These are phyloP conservation scores for Colletotrichum neosansevieriae DNA, from an alignment of 2,329 filamentous ascomycete species.

Conservation along the genomic window DNA sequence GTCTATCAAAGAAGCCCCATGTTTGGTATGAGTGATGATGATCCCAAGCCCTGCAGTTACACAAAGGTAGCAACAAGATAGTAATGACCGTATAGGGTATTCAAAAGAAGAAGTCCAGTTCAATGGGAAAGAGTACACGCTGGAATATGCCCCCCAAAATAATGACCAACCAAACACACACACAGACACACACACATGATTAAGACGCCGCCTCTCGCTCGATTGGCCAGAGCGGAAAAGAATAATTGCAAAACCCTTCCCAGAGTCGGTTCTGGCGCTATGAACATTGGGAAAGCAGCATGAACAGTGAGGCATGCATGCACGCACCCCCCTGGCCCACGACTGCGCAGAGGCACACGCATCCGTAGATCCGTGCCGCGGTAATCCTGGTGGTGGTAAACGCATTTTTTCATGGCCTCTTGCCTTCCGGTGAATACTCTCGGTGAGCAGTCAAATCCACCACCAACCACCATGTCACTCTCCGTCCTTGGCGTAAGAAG, in stretches of 20 bases:
- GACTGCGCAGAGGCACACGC: conserved; percentile 19
- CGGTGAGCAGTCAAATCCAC: not conserved
- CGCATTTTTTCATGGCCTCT: not conserved
- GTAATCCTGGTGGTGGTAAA: conserved; percentile 24
- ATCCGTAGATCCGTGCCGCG: conserved; percentile 24
- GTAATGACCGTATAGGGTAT: conserved; percentile 31
- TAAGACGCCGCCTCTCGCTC: conserved; percentile 33
- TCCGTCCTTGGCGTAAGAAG: not conserved
- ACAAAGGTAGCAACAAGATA: not conserved
- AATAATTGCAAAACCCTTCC: conserved; percentile 13
- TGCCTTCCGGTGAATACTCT: not conserved
- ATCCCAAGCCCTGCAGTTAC: not conserved
- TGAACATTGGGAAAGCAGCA: conserved; percentile 31
- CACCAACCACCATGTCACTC: not conserved
- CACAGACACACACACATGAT: conserved; percentile 15
- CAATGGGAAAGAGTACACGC: conserved; percentile 12
- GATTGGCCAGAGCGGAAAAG: conserved; percentile 18
- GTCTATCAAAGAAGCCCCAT: conserved; percentile 23
- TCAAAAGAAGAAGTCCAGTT: conserved; percentile 4
- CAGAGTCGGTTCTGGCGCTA: conserved; percentile 22
- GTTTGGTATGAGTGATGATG: conserved; percentile 3
- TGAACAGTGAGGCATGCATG: conserved; percentile 25
- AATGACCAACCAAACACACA: not conserved
- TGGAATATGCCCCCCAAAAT: conserved; percentile 24
- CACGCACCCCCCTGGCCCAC: conserved; percentile 6